phyloP scores from a whole-genome alignment of 164 flowering plant species.

The Liriodendron chinense region DNA sequence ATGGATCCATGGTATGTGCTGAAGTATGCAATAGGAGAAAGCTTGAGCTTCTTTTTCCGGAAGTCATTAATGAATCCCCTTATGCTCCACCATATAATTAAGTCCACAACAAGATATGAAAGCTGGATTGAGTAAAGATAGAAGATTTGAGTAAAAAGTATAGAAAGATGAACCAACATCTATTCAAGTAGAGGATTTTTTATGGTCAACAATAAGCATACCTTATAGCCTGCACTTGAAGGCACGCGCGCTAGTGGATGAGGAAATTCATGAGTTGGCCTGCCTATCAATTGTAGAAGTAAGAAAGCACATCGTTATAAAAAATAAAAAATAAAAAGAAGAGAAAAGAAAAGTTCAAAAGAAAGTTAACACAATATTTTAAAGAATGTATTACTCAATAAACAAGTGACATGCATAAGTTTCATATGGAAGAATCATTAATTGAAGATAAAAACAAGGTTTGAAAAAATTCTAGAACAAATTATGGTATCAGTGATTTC shows the following conservation, averaged over 20 bases:
- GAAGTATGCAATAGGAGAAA: slow-evolving; percentile 89
- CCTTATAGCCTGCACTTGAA: slow-evolving; percentile 89
- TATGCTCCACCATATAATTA: slow-evolving; percentile 92
- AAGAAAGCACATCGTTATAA: slow-evolving; percentile 29
- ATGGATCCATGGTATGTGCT: slow-evolving; percentile 84
- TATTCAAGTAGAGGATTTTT: not conserved
- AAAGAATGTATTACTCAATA: too few relatives aligned
- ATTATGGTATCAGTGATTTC: not conserved
- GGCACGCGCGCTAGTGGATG: slow-evolving; percentile 93
- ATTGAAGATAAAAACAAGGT: not conserved
- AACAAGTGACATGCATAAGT: not conserved
- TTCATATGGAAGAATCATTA: not conserved
- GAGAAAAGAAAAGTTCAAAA: not conserved
- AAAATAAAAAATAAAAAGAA: not conserved
- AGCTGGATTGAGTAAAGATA: slow-evolving; percentile 48
- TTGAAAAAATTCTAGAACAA: not conserved
- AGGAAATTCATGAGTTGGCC: slow-evolving; percentile 95
- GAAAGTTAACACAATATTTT: not conserved
- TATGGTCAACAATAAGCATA: slow-evolving; percentile 25
- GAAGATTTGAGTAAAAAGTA: slow-evolving; percentile 1
- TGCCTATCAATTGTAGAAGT: slow-evolving; percentile 57
- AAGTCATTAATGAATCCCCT: slow-evolving; percentile 85
- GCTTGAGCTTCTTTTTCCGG: slow-evolving; percentile 82
- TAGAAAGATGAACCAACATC: not conserved
- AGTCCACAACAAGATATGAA: slow-evolving; percentile 81